Conservation (phyloP, 768 basidiomycete species). For the Hortiboletus flavorubellus region DNA sequence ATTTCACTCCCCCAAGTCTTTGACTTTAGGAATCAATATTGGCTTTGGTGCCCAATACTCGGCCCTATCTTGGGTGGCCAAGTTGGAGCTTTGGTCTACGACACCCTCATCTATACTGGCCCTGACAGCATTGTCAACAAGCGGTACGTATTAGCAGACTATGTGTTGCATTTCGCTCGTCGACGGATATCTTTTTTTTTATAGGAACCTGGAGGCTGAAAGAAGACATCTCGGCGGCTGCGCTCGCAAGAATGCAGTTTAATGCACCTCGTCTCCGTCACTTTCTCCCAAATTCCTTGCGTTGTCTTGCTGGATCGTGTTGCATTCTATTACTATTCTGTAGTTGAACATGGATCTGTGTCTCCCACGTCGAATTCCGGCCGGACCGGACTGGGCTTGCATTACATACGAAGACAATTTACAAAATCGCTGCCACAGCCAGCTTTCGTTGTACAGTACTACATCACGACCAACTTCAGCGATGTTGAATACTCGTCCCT, state of each 20-base stretch:
- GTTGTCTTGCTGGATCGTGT: neutral
- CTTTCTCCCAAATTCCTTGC: neutral
- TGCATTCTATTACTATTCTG: neutral
- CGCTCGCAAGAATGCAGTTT: conserved; percentile 6
- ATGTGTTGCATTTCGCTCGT: neutral
- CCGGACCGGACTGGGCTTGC: too few relatives aligned
- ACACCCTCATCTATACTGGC: conserved; percentile 56
- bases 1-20: conserved; percentile 15
- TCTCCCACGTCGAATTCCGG: too few relatives aligned
- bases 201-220: conserved; percentile 12
- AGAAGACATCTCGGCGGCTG: conserved; percentile 18
- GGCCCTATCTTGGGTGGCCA: conserved; percentile 59
- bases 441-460: too few relatives aligned
- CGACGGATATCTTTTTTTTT: neutral
- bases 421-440: too few relatives aligned
- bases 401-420: too few relatives aligned
- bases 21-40: conserved; percentile 53
- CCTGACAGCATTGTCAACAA: conserved; percentile 51
- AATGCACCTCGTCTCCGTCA: neutral
- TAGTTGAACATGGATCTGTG: neutral
- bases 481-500: too few relatives aligned
- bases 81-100: conserved; percentile 54
- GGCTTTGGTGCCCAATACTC: conserved; percentile 67
- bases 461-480: too few relatives aligned
- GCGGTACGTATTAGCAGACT: conserved; percentile 36